These are phyloP conservation scores for Candida fluviatilis DNA, from an alignment of 805 yeast species.

Conservation along the genomic window DNA sequence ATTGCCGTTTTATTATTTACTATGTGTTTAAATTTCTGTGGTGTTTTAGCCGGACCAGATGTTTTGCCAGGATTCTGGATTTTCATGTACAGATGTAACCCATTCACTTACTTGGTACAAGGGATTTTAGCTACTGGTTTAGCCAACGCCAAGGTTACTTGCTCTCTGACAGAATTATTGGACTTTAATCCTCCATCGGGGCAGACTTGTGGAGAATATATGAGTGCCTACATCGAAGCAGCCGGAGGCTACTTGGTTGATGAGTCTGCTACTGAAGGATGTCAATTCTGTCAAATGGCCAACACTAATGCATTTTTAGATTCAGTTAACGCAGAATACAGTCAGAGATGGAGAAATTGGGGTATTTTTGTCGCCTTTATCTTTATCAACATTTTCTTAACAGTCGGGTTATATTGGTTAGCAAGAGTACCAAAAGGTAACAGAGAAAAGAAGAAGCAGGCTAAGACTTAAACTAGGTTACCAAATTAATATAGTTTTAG, in stretches of 20 bases:
- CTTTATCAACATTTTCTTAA: conserved; percentile 27
- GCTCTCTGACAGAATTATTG: conserved; percentile 21
- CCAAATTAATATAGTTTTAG: too few species aligned
- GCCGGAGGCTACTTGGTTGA: conserved; percentile 49
- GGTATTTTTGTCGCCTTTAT: conserved; percentile 47
- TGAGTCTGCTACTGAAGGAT: conserved; percentile 42
- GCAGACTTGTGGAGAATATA: conserved; percentile 18
- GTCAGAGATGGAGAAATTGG: conserved; percentile 63
- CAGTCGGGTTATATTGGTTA: conserved; percentile 49
- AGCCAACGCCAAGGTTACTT: conserved; percentile 34
- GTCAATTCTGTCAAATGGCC: conserved; percentile 57
- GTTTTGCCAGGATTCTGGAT: conserved; percentile 47
- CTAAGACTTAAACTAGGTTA: conserved; percentile 31
- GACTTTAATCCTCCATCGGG: conserved; percentile 19
- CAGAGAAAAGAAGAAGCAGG: conserved; percentile 29
- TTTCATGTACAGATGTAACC: conserved; percentile 70
- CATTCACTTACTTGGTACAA: conserved; percentile 66
- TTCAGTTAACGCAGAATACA: conserved; percentile 37
- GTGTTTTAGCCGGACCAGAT: conserved; percentile 28
- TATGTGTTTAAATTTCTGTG: conserved; percentile 34
- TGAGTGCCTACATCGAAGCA: conserved; percentile 24
- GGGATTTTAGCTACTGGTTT: conserved; percentile 37
- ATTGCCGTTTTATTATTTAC: conserved; percentile 25
- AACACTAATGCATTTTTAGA: conserved; percentile 59
- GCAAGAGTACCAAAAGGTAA: conserved; percentile 71